These are phyloP conservation scores for Talaromyces verruculosus DNA, from an alignment of 2,329 filamentous ascomycete genomes.

Conservation along the genomic window DNA sequence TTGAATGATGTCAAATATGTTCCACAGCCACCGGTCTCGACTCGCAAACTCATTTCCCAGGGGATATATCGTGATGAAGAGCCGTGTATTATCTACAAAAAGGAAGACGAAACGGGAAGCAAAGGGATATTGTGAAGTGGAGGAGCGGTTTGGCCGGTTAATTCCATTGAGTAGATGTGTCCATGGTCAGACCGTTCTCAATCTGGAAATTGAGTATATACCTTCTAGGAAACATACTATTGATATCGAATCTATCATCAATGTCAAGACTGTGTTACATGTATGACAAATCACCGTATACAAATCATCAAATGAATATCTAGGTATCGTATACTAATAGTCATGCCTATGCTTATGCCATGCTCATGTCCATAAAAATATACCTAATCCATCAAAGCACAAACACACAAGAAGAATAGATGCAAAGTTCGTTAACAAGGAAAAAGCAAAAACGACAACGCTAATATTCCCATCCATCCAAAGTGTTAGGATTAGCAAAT, in stretches of 20 bases:
- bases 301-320: slow-evolving; percentile 1
- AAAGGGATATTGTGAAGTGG: neutral
- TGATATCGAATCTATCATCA: too few relatives aligned
- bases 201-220: too few relatives aligned
- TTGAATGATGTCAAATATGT: neutral
- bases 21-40: neutral
- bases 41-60: neutral
- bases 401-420: neutral
- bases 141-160: neutral
- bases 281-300: neutral
- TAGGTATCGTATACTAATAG: slow-evolving; percentile 7
- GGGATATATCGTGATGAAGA: neutral
- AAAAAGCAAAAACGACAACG: neutral
- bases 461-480: slow-evolving; percentile 7
- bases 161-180: neutral
- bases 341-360: slow-evolving; percentile 6
- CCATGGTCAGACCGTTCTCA: too few relatives aligned
- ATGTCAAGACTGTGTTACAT: neutral
- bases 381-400: neutral
- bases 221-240: too few relatives aligned
- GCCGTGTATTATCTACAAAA: neutral
- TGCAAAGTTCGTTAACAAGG: neutral
- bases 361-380: slow-evolving; percentile 5
- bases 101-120: neutral
- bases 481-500: neutral